phyloP scores from a whole-genome alignment of 2,329 filamentous ascomycete genomes.

The Fusarium albosuccineum region DNA sequence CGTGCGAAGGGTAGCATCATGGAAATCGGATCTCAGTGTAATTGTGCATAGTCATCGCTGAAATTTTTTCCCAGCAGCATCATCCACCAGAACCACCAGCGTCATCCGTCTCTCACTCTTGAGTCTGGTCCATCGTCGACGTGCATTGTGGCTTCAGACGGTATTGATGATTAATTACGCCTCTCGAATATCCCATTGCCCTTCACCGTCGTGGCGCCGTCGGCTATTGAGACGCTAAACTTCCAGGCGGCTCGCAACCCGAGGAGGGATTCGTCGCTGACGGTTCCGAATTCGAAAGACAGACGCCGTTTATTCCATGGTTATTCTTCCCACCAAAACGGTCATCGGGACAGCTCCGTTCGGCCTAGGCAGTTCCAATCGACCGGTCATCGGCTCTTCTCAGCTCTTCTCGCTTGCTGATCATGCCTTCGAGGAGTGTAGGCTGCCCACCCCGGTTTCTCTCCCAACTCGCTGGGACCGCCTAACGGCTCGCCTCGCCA shows the following conservation, averaged over 20 bases:
- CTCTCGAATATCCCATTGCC: constrained; percentile 2
- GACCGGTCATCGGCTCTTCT: constrained; percentile 11
- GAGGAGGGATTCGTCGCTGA: constrained; percentile 11
- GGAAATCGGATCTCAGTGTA: constrained; percentile 43
- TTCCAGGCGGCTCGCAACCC: constrained; percentile 16
- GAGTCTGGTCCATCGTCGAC: constrained; percentile 3
- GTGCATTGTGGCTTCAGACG: not conserved
- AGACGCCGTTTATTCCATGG: constrained; percentile 4
- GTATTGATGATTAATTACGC: constrained; percentile 1
- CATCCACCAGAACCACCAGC: constrained; percentile 21
- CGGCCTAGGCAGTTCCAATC: constrained; percentile 17
- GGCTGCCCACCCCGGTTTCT: constrained; percentile 33
- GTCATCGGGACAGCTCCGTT: constrained; percentile 21
- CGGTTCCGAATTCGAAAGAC: not conserved
- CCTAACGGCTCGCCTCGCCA: constrained; percentile 45
- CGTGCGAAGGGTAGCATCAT: constrained; percentile 43
- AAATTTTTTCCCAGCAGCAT: constrained; percentile 36
- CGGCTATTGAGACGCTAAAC: constrained; percentile 26
- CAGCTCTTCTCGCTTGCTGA: constrained; percentile 20
- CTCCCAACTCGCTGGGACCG: constrained; percentile 45
- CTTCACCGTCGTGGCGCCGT: constrained; percentile 17
- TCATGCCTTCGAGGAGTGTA: constrained; percentile 33
- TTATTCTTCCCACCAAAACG: constrained; percentile 3
- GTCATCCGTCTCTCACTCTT: constrained; percentile 7
- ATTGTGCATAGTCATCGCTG: constrained; percentile 22